phyloP scores from a whole-genome alignment of 768 basidiomycete genomes.

The Leccinellum albellum region DNA sequence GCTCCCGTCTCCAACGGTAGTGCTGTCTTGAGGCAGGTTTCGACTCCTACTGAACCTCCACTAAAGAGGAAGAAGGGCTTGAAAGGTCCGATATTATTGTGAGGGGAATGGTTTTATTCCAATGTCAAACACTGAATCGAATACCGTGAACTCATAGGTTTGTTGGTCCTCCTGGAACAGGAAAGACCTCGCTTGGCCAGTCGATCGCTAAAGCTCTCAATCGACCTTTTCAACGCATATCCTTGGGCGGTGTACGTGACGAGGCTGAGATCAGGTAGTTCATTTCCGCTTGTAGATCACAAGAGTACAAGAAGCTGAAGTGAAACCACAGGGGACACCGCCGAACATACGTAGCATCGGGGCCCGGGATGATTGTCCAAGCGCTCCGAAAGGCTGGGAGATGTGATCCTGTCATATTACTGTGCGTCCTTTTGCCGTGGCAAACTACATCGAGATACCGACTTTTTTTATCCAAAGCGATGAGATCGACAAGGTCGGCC shows the following conservation, averaged over 20 bases:
- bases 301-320: conserved; percentile 2
- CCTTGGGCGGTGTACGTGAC: conserved; percentile 88
- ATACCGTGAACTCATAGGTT: conserved; percentile 43
- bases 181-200: conserved; percentile 89
- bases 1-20: conserved; percentile 13
- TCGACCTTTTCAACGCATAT: conserved; percentile 88
- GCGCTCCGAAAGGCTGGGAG: conserved; percentile 82
- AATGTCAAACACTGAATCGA: background rate
- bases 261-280: conserved; percentile 71
- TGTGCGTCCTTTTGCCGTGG: conserved; percentile 35
- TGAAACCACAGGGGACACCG: conserved; percentile 45
- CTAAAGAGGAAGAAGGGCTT: conserved; percentile 38
- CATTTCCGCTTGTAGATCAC: conserved; percentile 5
- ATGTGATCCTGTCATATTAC: conserved; percentile 73
- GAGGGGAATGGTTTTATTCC: conserved; percentile 15
- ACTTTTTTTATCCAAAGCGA: conserved; percentile 41
- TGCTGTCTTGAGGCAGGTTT: conserved; percentile 9
- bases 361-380: conserved; percentile 82
- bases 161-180: conserved; percentile 87
- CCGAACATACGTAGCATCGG: conserved; percentile 89
- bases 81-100: conserved; percentile 74
- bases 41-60: background rate
- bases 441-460: background rate
- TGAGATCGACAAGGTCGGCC: conserved; percentile 89
- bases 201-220: conserved; percentile 80